Conservation (phyloP, 176 grass and related monocot species). For the Phoenix dactylifera region DNA sequence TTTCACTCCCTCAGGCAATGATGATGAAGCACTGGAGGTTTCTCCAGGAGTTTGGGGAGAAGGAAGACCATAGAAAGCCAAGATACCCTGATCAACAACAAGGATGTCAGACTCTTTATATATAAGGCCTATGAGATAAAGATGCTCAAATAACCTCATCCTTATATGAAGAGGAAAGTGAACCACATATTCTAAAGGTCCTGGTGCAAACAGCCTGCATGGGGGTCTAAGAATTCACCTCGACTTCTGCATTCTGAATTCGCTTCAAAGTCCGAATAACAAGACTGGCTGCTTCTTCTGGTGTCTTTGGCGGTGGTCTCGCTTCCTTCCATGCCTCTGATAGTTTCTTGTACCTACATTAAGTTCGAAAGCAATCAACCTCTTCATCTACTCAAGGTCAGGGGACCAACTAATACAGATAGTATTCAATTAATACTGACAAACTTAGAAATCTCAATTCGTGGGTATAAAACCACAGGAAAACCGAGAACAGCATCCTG, state of each 20-base stretch:
- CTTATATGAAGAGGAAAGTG: too few species aligned
- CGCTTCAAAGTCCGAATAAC: neutral
- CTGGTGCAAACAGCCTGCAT: too few species aligned
- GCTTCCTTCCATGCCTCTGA: slow-evolving; percentile 8
- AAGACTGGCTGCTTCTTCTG: slow-evolving; percentile 4
- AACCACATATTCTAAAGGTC: too few species aligned
- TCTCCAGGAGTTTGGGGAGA: neutral
- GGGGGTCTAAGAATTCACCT: neutral
- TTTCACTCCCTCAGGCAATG: slow-evolving; percentile 19
- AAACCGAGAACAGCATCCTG: too few species aligned
- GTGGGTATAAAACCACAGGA: too few species aligned
- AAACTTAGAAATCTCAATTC: too few species aligned
- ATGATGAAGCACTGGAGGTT: slow-evolving; percentile 8
- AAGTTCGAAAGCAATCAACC: neutral
- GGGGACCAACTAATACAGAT: too few species aligned
- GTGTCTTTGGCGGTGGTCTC: neutral
- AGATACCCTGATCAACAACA: slow-evolving; percentile 21
- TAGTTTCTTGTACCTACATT: slow-evolving; percentile 9
- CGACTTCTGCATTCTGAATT: neutral
- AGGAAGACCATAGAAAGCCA: slow-evolving; percentile 32
- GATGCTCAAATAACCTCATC: too few species aligned
- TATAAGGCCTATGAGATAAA: too few species aligned
- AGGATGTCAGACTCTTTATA: too few species aligned
- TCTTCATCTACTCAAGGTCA: neutral
- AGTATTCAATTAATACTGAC: too few species aligned